phyloP scores from a whole-genome alignment of 2,329 filamentous ascomycete species.

The Neonectria ditissima region DNA sequence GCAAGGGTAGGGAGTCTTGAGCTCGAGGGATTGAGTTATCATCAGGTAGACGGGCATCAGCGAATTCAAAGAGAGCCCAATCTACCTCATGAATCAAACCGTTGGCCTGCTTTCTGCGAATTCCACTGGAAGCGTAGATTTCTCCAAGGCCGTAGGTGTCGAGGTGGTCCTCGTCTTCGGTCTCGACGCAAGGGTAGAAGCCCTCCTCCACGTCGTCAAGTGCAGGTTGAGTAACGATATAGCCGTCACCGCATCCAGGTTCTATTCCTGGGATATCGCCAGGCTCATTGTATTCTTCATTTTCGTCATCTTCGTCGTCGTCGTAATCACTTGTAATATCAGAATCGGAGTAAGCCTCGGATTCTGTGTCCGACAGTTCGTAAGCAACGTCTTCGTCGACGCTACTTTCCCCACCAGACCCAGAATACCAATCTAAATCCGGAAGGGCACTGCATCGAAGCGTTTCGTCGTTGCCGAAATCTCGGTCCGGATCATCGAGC shows the following conservation, averaged over 20 bases:
- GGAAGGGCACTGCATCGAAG: slow-evolving; percentile 55
- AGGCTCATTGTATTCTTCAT: slow-evolving; percentile 67
- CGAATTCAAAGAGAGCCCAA: slow-evolving; percentile 90
- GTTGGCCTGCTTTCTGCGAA: slow-evolving; percentile 78
- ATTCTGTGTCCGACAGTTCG: slow-evolving; percentile 73
- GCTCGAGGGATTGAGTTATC: slow-evolving; percentile 74
- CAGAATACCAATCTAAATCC: slow-evolving; percentile 57
- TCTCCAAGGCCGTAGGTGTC: slow-evolving; percentile 84
- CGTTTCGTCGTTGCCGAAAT: slow-evolving; percentile 48
- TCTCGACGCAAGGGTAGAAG: slow-evolving; percentile 81
- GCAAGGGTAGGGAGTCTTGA: slow-evolving; percentile 24
- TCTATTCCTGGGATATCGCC: slow-evolving; percentile 85
- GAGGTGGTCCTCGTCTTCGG: slow-evolving; percentile 83
- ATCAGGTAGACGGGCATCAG: slow-evolving; percentile 75
- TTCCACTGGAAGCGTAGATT: slow-evolving; percentile 89
- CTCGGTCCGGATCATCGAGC: slow-evolving; percentile 77
- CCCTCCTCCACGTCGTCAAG: slow-evolving; percentile 86
- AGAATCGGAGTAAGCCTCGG: slow-evolving; percentile 63
- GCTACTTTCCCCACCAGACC: slow-evolving; percentile 56
- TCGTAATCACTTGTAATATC: slow-evolving; percentile 65
- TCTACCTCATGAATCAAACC: slow-evolving; percentile 91
- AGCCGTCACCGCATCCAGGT: slow-evolving; percentile 78
- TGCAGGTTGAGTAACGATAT: slow-evolving; percentile 90
- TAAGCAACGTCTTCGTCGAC: slow-evolving; percentile 67
- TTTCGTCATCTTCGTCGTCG: slow-evolving; percentile 66